Conservation (phyloP, 169 alveolate genomes). For the Eimeria acervulina region DNA sequence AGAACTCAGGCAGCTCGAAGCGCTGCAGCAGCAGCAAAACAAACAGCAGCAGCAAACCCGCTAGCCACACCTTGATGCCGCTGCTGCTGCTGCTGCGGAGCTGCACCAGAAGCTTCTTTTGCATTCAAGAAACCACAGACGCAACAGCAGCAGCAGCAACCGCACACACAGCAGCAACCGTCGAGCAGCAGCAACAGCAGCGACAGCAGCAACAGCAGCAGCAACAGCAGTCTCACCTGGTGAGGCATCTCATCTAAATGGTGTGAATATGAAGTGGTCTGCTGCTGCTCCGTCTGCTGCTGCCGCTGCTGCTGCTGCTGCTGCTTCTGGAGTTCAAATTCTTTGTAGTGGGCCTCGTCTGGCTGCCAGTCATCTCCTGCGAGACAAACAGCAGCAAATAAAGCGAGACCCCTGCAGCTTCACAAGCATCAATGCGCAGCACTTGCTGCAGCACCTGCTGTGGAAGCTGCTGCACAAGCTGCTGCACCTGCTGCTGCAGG, state of each 20-base stretch:
- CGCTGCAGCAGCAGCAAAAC: neutral
- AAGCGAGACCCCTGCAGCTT: neutral
- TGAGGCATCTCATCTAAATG: neutral
- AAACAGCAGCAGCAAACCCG: conserved; percentile 51
- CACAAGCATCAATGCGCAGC: neutral
- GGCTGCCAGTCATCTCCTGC: conserved; percentile 75
- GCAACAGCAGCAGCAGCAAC: neutral
- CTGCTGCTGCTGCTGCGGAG: conserved; percentile 23
- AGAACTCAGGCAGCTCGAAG: conserved; percentile 52
- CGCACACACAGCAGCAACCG: neutral
- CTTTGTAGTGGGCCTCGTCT: conserved; percentile 11
- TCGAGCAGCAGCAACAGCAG: neutral
- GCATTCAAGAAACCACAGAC: neutral
- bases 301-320: conserved; percentile 46
- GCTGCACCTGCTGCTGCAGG: neutral
- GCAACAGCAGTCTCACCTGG: conserved; percentile 10
- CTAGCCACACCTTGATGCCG: neutral
- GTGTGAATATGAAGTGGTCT: neutral
- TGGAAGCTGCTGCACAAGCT: neutral
- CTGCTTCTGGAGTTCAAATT: conserved; percentile 36
- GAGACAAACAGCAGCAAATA: neutral
- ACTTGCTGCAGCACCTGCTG: conserved; percentile 11
- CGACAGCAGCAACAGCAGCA: conserved; percentile 24
- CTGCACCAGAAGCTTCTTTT: neutral
- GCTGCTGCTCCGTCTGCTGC: conserved; percentile 6